Evolutionary conservation across 345 rosid genomes (phyloP), one percentile per base, ranked within the genome.

Genomic region (Eucalyptus marginata): DNA sequence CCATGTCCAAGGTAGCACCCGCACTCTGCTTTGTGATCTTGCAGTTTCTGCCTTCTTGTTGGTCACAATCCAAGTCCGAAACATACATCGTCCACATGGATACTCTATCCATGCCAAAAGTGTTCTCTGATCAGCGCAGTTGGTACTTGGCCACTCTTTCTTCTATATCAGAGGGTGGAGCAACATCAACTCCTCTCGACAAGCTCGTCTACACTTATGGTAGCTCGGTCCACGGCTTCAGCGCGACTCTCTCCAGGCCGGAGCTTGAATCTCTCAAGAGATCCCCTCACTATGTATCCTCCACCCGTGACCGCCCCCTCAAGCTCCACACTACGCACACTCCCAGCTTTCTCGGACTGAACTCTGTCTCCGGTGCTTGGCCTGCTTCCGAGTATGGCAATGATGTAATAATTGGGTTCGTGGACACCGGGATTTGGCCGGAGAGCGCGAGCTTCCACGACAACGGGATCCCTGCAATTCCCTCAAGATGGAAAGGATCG

Each of bases 381-480:
- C 89, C 91, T 4, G 89, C 83, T 7, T 80, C 94, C 4, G 90
- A 86, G 51, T 91, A 68, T 46, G 94, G 95, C 4, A 86, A 91
- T 15, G 93, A 89, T 87, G 87, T 91, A 52, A 91, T 93, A 4
- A 90, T 94, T 43, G 95, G 94, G 54, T 85, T 92, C 18, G 91
- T 94, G 29, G 95, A 94, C 71, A 91, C 93, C 1, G 95, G 95
- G 62, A 89, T 94, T 64, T 94, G 94, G 95, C 95, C 94, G 1
- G 93, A 94, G 84, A 93, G 93, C 52, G 89, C 90, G 83, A 94
- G 94, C 93, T 94, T 94, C 86, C 84, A 33, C 3, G 95, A 93
- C 13, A 40, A 89, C 27, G 94, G 94, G 56, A 89, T 93, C 87
- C 56, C 83, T 4, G 31, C 89, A 3, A 80, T 93, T 58, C 94